phyloP scores from a whole-genome alignment of 768 basidiomycete species.

The Lactifluus hygrophoroides region DNA sequence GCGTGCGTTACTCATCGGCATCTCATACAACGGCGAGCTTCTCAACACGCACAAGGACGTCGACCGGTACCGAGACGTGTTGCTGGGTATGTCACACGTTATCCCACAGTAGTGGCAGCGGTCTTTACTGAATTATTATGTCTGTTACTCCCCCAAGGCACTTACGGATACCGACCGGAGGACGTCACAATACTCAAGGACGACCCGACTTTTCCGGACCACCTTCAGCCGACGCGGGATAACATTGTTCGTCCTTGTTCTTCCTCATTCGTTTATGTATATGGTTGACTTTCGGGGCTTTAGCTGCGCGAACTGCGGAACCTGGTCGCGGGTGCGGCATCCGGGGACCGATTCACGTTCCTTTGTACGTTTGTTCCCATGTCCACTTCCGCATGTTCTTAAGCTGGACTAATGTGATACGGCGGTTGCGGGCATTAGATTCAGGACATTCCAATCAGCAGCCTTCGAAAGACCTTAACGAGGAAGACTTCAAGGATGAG shows the following conservation, averaged over 20 bases:
- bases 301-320: slow-evolving; percentile 15
- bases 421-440: not conserved
- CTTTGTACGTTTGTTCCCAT: slow-evolving; percentile 20
- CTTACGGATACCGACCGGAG: slow-evolving; percentile 12
- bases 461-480: slow-evolving; percentile 7
- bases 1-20: slow-evolving; percentile 20
- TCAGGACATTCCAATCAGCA: slow-evolving; percentile 15
- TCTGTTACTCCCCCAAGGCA: not conserved
- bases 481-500: slow-evolving; percentile 14
- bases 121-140: not conserved
- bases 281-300: not conserved
- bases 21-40: slow-evolving; percentile 17
- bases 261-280: not conserved
- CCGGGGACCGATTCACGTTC: slow-evolving; percentile 24
- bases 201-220: not conserved
- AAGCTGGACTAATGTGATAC: too few relatives aligned
- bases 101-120: not conserved
- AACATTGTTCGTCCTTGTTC: slow-evolving; percentile 7
- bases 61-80: slow-evolving; percentile 10
- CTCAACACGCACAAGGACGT: slow-evolving; percentile 19
- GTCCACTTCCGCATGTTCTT: not conserved
- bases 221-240: slow-evolving; percentile 15
- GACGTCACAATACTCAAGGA: slow-evolving; percentile 17
- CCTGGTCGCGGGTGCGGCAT: slow-evolving; percentile 19
- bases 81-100: slow-evolving; percentile 1